Conservation (phyloP, 108 stramenopile genomes). For the Skeletonema costatum region DNA sequence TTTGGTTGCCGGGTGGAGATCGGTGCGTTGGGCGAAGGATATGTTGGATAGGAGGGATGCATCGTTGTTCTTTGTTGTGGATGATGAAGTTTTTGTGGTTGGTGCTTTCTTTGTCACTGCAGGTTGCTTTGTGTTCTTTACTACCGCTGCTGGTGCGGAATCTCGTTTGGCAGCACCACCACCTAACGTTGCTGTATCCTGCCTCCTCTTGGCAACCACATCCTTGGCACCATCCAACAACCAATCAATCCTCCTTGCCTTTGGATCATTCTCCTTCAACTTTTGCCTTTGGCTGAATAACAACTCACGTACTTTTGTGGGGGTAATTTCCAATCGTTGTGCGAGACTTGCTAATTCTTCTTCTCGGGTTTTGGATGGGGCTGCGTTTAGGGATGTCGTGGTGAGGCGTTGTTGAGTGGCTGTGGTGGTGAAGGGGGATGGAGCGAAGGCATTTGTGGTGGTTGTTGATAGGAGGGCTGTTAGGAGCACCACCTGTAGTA, state of each 20-base stretch:
- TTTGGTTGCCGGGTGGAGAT: slow-evolving; percentile 2
- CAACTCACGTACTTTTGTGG: neutral
- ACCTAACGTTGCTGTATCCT: too few species aligned
- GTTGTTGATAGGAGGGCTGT: too few species aligned
- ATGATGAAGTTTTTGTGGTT: neutral
- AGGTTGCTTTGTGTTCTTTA: neutral
- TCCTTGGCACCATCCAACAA: neutral
- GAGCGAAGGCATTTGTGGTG: neutral
- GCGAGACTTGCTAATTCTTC: neutral
- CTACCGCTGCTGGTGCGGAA: neutral
- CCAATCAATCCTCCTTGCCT: slow-evolving; percentile 5
- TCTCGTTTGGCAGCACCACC: too few species aligned
- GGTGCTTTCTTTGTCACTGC: neutral
- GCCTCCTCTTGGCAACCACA: too few species aligned
- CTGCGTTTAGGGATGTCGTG: neutral
- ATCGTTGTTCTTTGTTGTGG: neutral
- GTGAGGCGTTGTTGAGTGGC: neutral
- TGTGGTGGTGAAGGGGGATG: neutral
- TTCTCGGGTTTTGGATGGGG: neutral
- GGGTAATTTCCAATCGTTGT: neutral
- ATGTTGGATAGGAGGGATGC: neutral
- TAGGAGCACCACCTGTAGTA: too few species aligned
- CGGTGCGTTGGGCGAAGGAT: neutral
- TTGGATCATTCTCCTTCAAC: neutral
- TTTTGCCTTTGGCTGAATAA: neutral